A percentile compares a stretch with the other conserved stretches of the same genome.
Evolutionary conservation across 768 basidiomycete genomes (phyloP).

Genomic region (Amanita rubescens): DNA sequence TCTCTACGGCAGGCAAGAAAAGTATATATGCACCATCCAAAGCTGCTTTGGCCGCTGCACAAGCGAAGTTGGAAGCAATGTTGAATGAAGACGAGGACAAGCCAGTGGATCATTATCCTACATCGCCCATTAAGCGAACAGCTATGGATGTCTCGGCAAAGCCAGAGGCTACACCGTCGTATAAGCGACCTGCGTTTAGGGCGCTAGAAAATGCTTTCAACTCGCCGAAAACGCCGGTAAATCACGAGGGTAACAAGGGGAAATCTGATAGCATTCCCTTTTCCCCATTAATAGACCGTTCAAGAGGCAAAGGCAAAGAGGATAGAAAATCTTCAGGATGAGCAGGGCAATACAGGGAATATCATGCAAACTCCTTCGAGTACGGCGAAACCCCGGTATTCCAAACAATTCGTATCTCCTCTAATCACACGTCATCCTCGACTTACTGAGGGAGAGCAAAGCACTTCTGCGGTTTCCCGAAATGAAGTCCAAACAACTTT

Average conservation of each 20-base stretch:
- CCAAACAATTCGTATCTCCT: constrained; percentile 43
- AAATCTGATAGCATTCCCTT: constrained; percentile 9
- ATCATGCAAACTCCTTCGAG: not conserved
- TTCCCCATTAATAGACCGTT: not conserved
- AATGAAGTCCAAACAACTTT: not conserved
- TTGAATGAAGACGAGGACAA: constrained; percentile 37
- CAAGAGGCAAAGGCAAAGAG: constrained; percentile 1
- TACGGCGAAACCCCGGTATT: constrained; percentile 8
- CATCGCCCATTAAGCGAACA: constrained; percentile 9
- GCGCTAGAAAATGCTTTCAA: constrained; percentile 29
- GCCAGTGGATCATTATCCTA: not conserved
- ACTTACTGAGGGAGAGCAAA: not conserved
- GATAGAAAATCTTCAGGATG: not conserved
- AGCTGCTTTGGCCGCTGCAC: constrained; percentile 46
- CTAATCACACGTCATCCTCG: constrained; percentile 15
- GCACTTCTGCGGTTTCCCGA: not conserved
- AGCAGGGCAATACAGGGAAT: not conserved
- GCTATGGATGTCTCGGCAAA: constrained; percentile 20
- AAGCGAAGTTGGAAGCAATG: constrained; percentile 37
- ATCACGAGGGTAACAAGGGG: constrained; percentile 12
- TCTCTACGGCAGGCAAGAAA: constrained; percentile 28
- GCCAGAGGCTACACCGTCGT: constrained; percentile 20
- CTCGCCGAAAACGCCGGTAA: constrained; percentile 32
- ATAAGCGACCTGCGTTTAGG: constrained; percentile 28
- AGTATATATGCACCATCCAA: constrained; percentile 44